Base-by-base conservation (phyloP, 2,329 filamentous ascomycete genomes). In the Kalmusia sp. region DNA sequence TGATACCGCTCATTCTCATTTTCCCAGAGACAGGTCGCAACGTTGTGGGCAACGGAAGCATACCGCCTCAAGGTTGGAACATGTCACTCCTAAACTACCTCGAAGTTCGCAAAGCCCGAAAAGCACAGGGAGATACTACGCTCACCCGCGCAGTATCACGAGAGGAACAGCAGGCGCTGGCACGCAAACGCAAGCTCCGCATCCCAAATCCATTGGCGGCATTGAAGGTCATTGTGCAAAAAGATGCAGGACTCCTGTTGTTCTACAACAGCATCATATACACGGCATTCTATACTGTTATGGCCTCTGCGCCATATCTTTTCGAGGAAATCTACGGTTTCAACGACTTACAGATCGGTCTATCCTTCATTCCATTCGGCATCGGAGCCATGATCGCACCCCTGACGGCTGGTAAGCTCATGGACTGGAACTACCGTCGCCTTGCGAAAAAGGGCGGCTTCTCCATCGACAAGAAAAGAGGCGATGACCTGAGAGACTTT, bases 341-440 rank as follows among this genome's bases (percentile, higher is more conserved):
- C 62, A 69, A 73, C 59, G 73, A 80, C 46, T 72, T 83, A 9
- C 72, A 83, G 54, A 75, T 82, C 34, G 75, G 75, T 2, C 62
- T 78, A 6, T 66, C 54, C 7, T 81, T 73, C 55, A 64, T 72
- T 15, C 70, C 77, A 0, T 72, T 77, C 33, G 77, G 75, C 11
- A 49, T 68, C 5, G 77, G 77, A 4, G 66, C 69, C 34, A 59
- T 77, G 28, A 43, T 70, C 17, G 67, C 74, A 37, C 68, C 76
- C 15, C 57, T 77, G 21, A 65, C 76, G 14, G 73, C 69, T 28
- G 88, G 90, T 4, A 78, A 79, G 2, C 59, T 84, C 0, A 79
- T 90, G 49, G 88, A 91, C 71, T 86, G 83, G 78, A 92, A 92
- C 70, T 95, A 90, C 70, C 80, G 84, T 8, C 83, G 88, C 31